A percentile compares a stretch with the other conserved stretches of the same genome.
These are phyloP conservation scores for Phytopythium vexans DNA, from an alignment of 352 stramenopile genomes.

Conservation along the genomic window DNA sequence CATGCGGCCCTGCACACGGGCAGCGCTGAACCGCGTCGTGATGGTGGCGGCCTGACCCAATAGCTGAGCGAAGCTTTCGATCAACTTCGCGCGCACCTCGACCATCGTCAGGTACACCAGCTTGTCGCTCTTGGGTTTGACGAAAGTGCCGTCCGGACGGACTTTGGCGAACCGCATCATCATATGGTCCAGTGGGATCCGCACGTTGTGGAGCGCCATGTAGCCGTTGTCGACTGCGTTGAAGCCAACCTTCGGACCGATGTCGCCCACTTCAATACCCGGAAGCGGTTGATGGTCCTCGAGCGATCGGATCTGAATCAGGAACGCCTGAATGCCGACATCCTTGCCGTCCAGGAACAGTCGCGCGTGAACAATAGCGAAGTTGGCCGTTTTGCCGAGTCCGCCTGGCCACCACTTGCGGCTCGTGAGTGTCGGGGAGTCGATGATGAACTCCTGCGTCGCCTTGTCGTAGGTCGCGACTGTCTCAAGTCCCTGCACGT, in stretches of 20 bases:
- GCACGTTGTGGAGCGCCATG: constrained; percentile 79
- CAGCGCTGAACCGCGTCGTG: constrained; percentile 51
- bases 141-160: constrained; percentile 50
- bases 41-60: constrained; percentile 35
- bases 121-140: constrained; percentile 63
- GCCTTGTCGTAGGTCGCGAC: constrained; percentile 86
- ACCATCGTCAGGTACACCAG: constrained; percentile 66
- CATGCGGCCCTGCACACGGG: constrained; percentile 39
- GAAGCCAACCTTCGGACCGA: constrained; percentile 92
- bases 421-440: constrained; percentile 86
- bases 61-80: constrained; percentile 13
- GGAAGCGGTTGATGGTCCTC: constrained; percentile 75
- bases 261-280: constrained; percentile 89
- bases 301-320: constrained; percentile 88
- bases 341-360: constrained; percentile 54
- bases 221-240: constrained; percentile 92
- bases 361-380: constrained; percentile 91
- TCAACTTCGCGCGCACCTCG: constrained; percentile 30
- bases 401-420: constrained; percentile 93
- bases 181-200: constrained; percentile 70
- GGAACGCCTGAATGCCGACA: constrained; percentile 92
- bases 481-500: constrained; percentile 86
- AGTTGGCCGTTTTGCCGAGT: constrained; percentile 84
- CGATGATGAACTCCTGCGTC: constrained; percentile 83
- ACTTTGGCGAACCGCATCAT: constrained; percentile 39